Base-by-base conservation (phyloP, 176 grass and related monocot genomes). In the Cenchrus purpureus region DNA sequence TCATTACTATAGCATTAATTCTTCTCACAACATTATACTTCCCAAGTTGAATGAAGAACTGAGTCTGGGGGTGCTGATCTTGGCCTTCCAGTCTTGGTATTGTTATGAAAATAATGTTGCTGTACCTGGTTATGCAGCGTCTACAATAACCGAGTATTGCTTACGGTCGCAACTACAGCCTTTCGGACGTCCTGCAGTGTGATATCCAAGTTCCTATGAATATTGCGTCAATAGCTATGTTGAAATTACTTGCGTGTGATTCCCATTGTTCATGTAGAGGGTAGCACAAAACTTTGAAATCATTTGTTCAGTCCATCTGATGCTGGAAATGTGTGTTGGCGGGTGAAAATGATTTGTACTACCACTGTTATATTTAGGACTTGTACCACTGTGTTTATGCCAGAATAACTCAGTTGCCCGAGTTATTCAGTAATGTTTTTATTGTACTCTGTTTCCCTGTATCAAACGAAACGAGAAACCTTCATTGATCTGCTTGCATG, bases 131-230 rank as follows among this genome's bases (percentile, higher is more conserved):
- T 17, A 8, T 75, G 44, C 88, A 98, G 95, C 13, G 87, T 98
- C 48, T 98, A 93, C 77, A 92, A 98, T 82, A 98, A 98, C 71
- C 93, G 88, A 76, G 87, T 87, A 85, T 62, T 98, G 74, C 79
- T 95, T 44, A 43, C 88, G 77, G 83, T 85, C 20, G 91, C 95
- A 68, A 37, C 82, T 58, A 88, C 89, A 66, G 89, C 91, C 4
- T 59, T 89, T 53, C 90, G 85, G 75, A 92, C 88, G 51, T 93
- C 95, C 69, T 93, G 91, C 79, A 76, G 89, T 68, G 89, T 93
- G 44, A 80, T 95, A 77, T 92, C 93, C 59, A 98, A 93, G 79
- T 76, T 98, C 44, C 31, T 98, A 63, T 98, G 87, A 98, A 60
- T 86, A 44, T 14, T 77, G 31, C 22, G 49, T 70, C 65, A 61